A percentile compares a stretch with the other conserved stretches of the same genome.
These are phyloP conservation scores for Cucurbita moschata DNA, from an alignment of 306 rosid genomes.

Conservation along the genomic window DNA sequence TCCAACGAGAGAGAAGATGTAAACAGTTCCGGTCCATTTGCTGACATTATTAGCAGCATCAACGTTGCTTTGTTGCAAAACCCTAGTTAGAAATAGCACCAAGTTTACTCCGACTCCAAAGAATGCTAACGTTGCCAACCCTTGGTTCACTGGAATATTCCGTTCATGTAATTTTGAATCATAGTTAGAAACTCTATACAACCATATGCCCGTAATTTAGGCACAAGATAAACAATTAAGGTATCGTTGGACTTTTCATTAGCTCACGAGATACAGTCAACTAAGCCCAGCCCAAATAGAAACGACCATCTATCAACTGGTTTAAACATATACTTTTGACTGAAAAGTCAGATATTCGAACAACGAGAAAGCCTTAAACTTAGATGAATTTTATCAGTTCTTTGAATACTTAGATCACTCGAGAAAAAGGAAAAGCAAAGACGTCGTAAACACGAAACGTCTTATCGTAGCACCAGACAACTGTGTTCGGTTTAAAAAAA, in stretches of 20 bases:
- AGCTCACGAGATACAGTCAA: not conserved
- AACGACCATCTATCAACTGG: too few relatives aligned
- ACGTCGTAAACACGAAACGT: not conserved
- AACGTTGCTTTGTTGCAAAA: slow-evolving; percentile 60
- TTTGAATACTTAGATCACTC: not conserved
- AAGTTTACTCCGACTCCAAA: slow-evolving; percentile 84
- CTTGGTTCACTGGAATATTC: slow-evolving; percentile 59
- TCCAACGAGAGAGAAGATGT: slow-evolving; percentile 77
- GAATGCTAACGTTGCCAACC: slow-evolving; percentile 68
- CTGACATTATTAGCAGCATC: slow-evolving; percentile 72
- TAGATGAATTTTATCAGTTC: not conserved
- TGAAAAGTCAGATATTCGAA: too few relatives aligned
- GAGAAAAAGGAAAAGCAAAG: not conserved
- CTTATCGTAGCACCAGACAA: not conserved
- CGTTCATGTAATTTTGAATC: not conserved
- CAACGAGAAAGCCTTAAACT: not conserved
- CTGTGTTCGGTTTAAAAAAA: not conserved
- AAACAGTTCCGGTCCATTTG: slow-evolving; percentile 90
- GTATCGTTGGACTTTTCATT: too few relatives aligned
- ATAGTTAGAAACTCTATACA: not conserved
- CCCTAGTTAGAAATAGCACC: slow-evolving; percentile 68
- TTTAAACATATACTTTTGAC: too few relatives aligned
- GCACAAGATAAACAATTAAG: too few relatives aligned
- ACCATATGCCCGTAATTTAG: too few relatives aligned
- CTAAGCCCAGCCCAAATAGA: not conserved